Conservation (phyloP, 192 early-diverging fungal genomes). For the Coemansia sp. region DNA sequence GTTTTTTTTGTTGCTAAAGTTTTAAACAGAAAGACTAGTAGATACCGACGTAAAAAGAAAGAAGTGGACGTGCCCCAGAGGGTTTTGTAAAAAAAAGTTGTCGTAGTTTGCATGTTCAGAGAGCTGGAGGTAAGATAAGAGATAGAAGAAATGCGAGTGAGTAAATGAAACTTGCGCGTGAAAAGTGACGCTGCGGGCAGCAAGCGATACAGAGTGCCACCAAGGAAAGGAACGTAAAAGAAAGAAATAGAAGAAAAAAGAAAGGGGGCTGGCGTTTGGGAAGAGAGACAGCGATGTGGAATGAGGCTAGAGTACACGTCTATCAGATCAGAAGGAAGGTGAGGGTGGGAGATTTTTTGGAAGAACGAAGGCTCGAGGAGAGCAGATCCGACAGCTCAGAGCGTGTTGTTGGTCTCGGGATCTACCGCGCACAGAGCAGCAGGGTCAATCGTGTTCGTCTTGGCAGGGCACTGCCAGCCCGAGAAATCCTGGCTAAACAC, state of each 20-base stretch:
- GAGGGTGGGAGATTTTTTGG: background rate
- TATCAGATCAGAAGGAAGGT: slow-evolving; percentile 30
- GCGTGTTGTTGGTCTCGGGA: slow-evolving; percentile 41
- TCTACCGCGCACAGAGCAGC: slow-evolving; percentile 55
- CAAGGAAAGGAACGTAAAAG: slow-evolving; percentile 7
- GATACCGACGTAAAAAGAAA: background rate
- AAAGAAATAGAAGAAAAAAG: slow-evolving; percentile 4
- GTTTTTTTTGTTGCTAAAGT: background rate
- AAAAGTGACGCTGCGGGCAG: slow-evolving; percentile 4
- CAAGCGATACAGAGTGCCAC: background rate
- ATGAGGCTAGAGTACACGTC: slow-evolving; percentile 43
- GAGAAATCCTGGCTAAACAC: slow-evolving; percentile 50
- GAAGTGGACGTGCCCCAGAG: background rate
- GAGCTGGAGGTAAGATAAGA: slow-evolving; percentile 1
- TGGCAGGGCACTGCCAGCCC: slow-evolving; percentile 53
- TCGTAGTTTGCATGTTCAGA: slow-evolving; percentile 4
- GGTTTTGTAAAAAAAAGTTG: background rate
- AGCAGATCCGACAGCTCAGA: slow-evolving; percentile 17
- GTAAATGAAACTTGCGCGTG: slow-evolving; percentile 5
- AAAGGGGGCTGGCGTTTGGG: background rate
- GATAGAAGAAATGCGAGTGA: slow-evolving; percentile 7
- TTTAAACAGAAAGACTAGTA: background rate
- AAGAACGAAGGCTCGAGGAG: slow-evolving; percentile 4
- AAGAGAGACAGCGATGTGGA: slow-evolving; percentile 13
- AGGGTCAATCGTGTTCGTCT: slow-evolving; percentile 55